Evolutionary conservation across 2,329 filamentous ascomycete species (phyloP).

Genomic region (Apiospora kogelbergensis): DNA sequence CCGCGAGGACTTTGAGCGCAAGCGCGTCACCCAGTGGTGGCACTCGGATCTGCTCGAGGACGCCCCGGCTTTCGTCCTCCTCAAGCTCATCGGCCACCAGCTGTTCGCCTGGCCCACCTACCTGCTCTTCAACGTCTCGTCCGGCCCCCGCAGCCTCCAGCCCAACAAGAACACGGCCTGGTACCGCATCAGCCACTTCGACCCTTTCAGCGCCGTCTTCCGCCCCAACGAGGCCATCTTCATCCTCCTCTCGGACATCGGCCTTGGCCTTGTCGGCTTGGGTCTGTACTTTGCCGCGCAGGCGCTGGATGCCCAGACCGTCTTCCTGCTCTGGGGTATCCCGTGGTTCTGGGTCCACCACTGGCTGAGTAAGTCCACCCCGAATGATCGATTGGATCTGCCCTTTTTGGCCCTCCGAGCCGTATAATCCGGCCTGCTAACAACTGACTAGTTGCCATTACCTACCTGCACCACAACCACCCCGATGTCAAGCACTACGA

Average conservation of each 20-base stretch:
- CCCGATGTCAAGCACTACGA: slow-evolving; percentile 57
- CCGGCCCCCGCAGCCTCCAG: slow-evolving; percentile 50
- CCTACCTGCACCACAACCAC: slow-evolving; percentile 73
- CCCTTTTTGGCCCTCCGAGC: neutral
- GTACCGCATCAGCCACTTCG: slow-evolving; percentile 56
- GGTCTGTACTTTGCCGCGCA: slow-evolving; percentile 52
- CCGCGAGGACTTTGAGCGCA: slow-evolving; percentile 34
- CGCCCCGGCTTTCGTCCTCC: slow-evolving; percentile 55
- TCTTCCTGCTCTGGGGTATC: slow-evolving; percentile 59
- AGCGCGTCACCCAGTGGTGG: slow-evolving; percentile 22
- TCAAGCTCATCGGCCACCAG: slow-evolving; percentile 60
- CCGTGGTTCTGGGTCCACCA: slow-evolving; percentile 72
- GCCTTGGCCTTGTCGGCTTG: slow-evolving; percentile 50
- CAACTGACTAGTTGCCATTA: slow-evolving; percentile 60
- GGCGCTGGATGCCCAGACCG: slow-evolving; percentile 55
- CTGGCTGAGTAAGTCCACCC: slow-evolving; percentile 57
- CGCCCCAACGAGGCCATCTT: slow-evolving; percentile 54
- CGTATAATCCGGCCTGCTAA: slow-evolving; percentile 20
- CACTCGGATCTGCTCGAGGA: slow-evolving; percentile 60
- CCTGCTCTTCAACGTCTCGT: slow-evolving; percentile 58
- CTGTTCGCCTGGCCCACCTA: slow-evolving; percentile 65
- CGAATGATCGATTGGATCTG: neutral
- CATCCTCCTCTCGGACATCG: slow-evolving; percentile 61
- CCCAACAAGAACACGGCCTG: slow-evolving; percentile 42
- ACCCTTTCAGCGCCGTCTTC: slow-evolving; percentile 62